phyloP scores from a whole-genome alignment of 257 asterid genomes.

The Plantago major region DNA sequence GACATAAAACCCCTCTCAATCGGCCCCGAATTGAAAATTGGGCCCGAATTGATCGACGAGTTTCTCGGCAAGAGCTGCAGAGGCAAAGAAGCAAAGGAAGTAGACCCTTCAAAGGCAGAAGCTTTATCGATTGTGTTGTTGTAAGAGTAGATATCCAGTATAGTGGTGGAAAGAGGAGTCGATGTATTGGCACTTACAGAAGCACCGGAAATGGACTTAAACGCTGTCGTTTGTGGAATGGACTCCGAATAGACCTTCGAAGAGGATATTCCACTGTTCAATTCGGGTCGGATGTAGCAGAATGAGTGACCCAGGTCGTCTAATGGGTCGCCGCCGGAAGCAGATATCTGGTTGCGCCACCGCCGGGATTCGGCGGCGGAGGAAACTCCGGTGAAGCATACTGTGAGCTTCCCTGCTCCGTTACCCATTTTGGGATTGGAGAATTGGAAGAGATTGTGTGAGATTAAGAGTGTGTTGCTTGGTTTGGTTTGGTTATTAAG shows the following conservation, averaged over 20 bases:
- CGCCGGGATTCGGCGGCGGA: constrained; percentile 47
- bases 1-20: constrained; percentile 78
- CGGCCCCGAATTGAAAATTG: constrained; percentile 43
- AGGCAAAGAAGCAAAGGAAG: constrained; percentile 78
- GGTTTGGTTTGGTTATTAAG: too few species aligned
- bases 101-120: constrained; percentile 84
- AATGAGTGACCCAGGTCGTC: constrained; percentile 97
- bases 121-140: constrained; percentile 52
- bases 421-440: constrained; percentile 62
- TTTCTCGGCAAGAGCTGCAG: constrained; percentile 79
- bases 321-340: constrained; percentile 42
- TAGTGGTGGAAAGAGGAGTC: constrained; percentile 82
- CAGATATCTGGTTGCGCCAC: constrained; percentile 33
- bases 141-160: constrained; percentile 54
- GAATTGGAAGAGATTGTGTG: background rate
- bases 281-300: constrained; percentile 76
- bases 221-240: constrained; percentile 46
- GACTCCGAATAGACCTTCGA: constrained; percentile 62
- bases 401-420: constrained; percentile 81
- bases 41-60: constrained; percentile 52
- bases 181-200: constrained; percentile 91
- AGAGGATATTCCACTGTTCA: constrained; percentile 34
- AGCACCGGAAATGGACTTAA: constrained; percentile 84
- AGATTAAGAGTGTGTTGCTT: background rate
- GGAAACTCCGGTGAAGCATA: constrained; percentile 64